Base-by-base conservation (phyloP, 495 filamentous ascomycete species). In the Lepidopterella palustris region DNA sequence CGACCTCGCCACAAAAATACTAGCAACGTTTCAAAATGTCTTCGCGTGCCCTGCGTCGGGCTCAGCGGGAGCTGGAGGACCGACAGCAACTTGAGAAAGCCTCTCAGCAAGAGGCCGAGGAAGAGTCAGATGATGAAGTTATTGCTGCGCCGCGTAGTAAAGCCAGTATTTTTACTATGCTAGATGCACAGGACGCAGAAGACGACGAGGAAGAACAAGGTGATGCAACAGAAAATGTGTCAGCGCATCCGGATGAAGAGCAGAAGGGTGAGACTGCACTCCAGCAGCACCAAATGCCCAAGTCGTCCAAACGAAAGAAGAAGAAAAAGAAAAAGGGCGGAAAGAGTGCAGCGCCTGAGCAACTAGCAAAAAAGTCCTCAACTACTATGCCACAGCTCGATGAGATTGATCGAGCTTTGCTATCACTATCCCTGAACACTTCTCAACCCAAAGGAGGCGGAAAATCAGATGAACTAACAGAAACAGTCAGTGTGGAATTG, bases 331-430 rank as follows among this genome's bases (percentile, higher is more conserved):
- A 74, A 61, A 80, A 80, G 68, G 80, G 78, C 45, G 71, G 60
- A 78, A 77, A 65, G 68, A 70, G 71, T 60, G 18, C 45, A 25
- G 70, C n/a, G 29, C 50, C 45, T 27, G 23, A 49, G 3, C 53
- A 59, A 27, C 65, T 58, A 13, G 27, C 31, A 15, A 23, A 25
- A 23, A 35, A 45, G 56, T 57, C 31, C 27, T 28, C 57, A 18
- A 58, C 29, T 11, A n/a, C 32, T 1, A 27, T 55, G 20, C 53
- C 65, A 5, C 71, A 80, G 10, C 40, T 84, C 48, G 90, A 96
- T 66, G 92, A 97, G 60, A 95, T 97, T 56, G 92, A 97, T 69
- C 74, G 75, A 53, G 91, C 87, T 1, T 73, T 97, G 40, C 79
- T 80, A 56, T 82, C 87, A 60, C 76, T 97, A 10, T 61, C 45